Percentiles rank a stretch among this genome's conserved stretches.
These are phyloP conservation scores for Trametes hirsuta DNA, from an alignment of 1,284 basidiomycete genomes.

Conservation along the genomic window DNA sequence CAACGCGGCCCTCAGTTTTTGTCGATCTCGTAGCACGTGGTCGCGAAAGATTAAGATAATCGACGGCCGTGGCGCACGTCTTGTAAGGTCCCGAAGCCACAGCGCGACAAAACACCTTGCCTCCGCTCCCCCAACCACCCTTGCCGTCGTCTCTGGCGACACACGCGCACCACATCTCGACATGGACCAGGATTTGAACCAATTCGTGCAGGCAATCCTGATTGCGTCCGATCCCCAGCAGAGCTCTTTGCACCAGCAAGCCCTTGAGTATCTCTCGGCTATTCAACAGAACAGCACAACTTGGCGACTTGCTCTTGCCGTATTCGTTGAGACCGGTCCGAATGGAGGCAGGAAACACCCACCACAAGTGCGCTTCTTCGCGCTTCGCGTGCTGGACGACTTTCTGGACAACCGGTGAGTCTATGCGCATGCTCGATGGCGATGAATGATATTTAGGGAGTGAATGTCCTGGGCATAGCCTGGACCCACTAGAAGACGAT, in stretches of 20 bases:
- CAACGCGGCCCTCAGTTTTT: conserved; percentile 2
- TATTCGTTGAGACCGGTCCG: conserved; percentile 68
- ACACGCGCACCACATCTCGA: not conserved
- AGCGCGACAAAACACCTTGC: conserved; percentile 2
- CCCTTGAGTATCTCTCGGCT: conserved; percentile 77
- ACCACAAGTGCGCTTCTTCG: conserved; percentile 82
- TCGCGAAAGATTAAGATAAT: conserved; percentile 29
- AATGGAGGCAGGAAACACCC: conserved; percentile 70
- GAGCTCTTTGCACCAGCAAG: conserved; percentile 72
- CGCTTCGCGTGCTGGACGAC: conserved; percentile 83
- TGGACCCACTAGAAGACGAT: conserved; percentile 70
- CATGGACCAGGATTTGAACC: conserved; percentile 77
- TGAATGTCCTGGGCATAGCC: conserved; percentile 43
- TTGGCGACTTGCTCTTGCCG: conserved; percentile 77
- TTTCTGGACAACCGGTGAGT: conserved; percentile 85
- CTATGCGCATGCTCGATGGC: not conserved
- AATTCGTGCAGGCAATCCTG: conserved; percentile 80
- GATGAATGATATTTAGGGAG: not conserved
- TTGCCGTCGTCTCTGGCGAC: conserved; percentile 19
- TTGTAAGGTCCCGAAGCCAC: conserved; percentile 7
- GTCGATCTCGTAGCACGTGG: conserved; percentile 26
- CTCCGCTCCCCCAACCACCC: not conserved
- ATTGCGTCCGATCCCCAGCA: conserved; percentile 83
- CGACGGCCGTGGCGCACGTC: conserved; percentile 18
- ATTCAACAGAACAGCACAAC: conserved; percentile 78